These are phyloP conservation scores for Coemansia sp. DNA, from an alignment of 192 early-diverging fungal genomes.

Conservation along the genomic window DNA sequence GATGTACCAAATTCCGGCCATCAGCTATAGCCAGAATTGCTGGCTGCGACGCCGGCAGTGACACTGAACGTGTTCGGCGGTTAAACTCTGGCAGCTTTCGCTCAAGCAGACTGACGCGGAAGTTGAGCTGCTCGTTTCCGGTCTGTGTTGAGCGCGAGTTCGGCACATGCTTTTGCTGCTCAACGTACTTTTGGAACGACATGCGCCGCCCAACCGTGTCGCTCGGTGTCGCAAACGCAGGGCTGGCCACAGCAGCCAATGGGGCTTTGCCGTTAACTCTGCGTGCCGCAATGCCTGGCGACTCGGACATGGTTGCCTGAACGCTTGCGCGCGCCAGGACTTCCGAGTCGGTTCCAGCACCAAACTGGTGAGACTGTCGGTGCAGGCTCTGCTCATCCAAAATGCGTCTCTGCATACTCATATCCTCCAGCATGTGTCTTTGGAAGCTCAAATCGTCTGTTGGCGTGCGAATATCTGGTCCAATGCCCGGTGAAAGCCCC, in stretches of 20 bases:
- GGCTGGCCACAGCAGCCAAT: not conserved
- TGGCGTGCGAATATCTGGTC: not conserved
- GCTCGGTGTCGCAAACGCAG: not conserved
- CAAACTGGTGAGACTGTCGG: constrained; percentile 6
- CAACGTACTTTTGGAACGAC: constrained; percentile 44
- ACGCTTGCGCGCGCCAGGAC: constrained; percentile 29
- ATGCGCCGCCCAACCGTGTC: constrained; percentile 7
- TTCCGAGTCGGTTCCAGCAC: constrained; percentile 22
- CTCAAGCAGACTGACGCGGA: constrained; percentile 49
- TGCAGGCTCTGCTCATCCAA: constrained; percentile 13
- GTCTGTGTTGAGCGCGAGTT: constrained; percentile 6
- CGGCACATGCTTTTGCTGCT: constrained; percentile 25
- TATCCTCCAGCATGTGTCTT: constrained; percentile 3
- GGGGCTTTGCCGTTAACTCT: not conserved
- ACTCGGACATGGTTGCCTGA: constrained; percentile 26
- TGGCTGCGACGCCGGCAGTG: constrained; percentile 28
- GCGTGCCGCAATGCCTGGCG: constrained; percentile 16
- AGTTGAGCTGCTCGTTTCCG: constrained; percentile 45
- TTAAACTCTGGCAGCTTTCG: constrained; percentile 13
- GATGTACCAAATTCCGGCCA: constrained; percentile 1
- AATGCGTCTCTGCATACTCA: not conserved
- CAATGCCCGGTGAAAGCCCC: not conserved
- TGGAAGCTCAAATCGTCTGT: not conserved
- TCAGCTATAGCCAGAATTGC: constrained; percentile 2
- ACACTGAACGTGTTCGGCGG: constrained; percentile 25